Evolutionary conservation across 139 green algal species (phyloP), one percentile per base, ranked within the genome.

Genomic region (Chlamydomonas sphaeroides): DNA sequence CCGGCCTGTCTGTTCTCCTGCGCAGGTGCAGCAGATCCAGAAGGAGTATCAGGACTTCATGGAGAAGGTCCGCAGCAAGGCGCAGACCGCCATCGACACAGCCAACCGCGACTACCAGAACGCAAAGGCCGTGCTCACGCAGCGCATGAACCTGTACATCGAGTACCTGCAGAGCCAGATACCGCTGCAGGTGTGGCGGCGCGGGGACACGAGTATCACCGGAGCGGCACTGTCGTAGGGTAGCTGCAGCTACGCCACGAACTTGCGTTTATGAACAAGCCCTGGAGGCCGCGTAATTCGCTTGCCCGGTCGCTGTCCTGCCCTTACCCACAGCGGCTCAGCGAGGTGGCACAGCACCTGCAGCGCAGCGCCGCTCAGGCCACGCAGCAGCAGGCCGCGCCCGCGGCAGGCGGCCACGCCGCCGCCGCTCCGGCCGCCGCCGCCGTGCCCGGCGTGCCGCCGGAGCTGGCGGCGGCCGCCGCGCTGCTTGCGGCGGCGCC

Each of bases 21-120:
- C 45, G 45, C 81, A 88, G 84, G 84, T 95, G 42, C 90, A 93
- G 84, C 89, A 91, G 71, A 94, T 96, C 79, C 93, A 96, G 86
- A 92, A 94, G 36, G 93, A 97, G 87, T 97, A 96, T 87, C 93
- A 95, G 87, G 87, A 91, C n/a, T 95, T 92, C 85, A 97, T 97
- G 94, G 93, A 97, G 88, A 80, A 85, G 10, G 90, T 97, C 69
- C 91, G 94, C 32, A 90, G 84, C 80, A 92, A 93, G 84, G 94
- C 94, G 20, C 94, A 97, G 86, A 79, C 80, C 23, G 94, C 94
- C 25, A 96, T 97, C 30, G 94, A 97, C 82, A 71, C 89, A 38
- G 94, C 94, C 77, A 97, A 97, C 85, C 85, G 89, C 15, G 85
- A 92, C 39, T 97, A 95, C 85, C 90, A 93, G 83, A 77, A 80